Base-by-base conservation (phyloP, 1,284 basidiomycete genomes). In the Trichosporon asahii region DNA sequence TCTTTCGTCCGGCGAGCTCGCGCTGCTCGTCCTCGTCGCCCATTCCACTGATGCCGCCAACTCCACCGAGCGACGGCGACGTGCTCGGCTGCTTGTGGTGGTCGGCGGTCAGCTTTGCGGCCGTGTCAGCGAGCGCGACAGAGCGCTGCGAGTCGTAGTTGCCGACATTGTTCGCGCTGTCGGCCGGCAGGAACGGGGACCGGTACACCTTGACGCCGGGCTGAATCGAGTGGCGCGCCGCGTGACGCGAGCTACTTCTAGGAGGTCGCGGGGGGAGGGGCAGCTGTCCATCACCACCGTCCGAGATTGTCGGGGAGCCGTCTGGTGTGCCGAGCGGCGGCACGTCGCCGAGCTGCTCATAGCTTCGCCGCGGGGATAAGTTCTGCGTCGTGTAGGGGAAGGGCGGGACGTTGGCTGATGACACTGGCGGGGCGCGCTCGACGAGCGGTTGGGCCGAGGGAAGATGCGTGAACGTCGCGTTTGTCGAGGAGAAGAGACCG, bases 1-100 rank as follows among this genome's bases (percentile, higher is more conserved):
- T 80, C 73, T 82, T 83, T 53, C 82, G 72, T 2, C 83, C 83
- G 0, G 77, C 81, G 53, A 76, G 76, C 73, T 80, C 80, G 27
- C 83, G 70, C 70, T 73, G 68, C 60, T 78, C 78, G 64, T 81
- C 82, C 67, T 83, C 82, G 69, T 81, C 77, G 1, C 77, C 79
- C 11, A 73, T 75, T 7, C 78, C 77, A 12, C 72, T 75, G 5
- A 79, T 37, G 0, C 79, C 79, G 3, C 79, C 79, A 0, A 80
- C 77, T 5, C 78, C 79, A 9, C 77, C 78, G n/a, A 78, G 63
- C 23, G 70, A 68, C 2, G 67, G 29, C 68, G 64, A 37, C 27
- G 46, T 57, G 14, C 73, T 71, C n/a, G 67, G 70, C 57, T n/a
- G 57, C 57, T 61, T 61, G 57, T 31, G 14, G 55, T 31, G 27